These are phyloP conservation scores for Arctium lappa DNA, from an alignment of 129 eudicot species.

Conservation along the genomic window DNA sequence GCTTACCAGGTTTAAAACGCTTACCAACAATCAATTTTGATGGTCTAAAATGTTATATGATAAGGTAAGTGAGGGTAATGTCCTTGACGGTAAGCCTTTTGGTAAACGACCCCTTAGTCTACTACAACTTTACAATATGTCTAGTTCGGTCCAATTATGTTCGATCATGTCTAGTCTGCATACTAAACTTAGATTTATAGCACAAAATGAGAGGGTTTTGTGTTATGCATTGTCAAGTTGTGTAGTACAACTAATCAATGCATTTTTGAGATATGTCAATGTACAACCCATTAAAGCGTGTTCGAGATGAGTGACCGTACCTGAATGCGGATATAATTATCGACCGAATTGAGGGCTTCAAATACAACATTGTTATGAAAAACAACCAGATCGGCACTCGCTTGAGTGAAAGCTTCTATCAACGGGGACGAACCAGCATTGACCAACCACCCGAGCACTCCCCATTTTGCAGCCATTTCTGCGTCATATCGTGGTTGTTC, in stretches of 20 bases:
- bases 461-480: slow-evolving; percentile 53
- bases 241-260: neutral
- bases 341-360: slow-evolving; percentile 26
- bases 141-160: neutral
- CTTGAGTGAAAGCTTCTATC: slow-evolving; percentile 44
- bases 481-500: slow-evolving; percentile 39
- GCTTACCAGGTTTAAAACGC: no score
- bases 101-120: neutral
- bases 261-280: neutral
- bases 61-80: no score
- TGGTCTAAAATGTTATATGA: no score
- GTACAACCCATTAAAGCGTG: neutral
- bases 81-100: no score
- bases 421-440: slow-evolving; percentile 45
- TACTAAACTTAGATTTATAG: neutral
- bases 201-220: neutral
- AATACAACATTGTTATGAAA: slow-evolving; percentile 44
- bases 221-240: neutral
- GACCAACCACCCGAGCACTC: slow-evolving; percentile 50
- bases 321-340: slow-evolving; percentile 63
- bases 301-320: slow-evolving; percentile 8
- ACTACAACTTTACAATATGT: neutral
- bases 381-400: slow-evolving; percentile 53
- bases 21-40: no score
- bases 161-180: neutral